phyloP scores from a whole-genome alignment of 1,284 basidiomycete species.

The Cryptococcus maquisensis region DNA sequence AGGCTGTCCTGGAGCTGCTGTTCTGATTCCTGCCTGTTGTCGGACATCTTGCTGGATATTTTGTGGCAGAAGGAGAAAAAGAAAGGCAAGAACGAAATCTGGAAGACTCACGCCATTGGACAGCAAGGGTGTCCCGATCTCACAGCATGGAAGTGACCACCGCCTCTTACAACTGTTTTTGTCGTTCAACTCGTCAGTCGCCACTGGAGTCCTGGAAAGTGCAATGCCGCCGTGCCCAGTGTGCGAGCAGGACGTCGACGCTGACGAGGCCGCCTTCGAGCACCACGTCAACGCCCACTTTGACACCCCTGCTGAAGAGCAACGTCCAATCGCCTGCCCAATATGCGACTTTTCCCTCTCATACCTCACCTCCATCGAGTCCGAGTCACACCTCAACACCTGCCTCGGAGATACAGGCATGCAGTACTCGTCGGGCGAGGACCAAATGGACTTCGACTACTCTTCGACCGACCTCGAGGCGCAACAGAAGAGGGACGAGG shows the following conservation, averaged over 20 bases:
- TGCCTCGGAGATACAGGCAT: conserved; percentile 19
- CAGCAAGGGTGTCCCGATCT: neutral
- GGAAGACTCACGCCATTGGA: neutral
- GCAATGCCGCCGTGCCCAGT: conserved; percentile 28
- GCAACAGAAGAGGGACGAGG: conserved; percentile 7
- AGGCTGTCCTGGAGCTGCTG: conserved; percentile 37
- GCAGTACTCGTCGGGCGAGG: neutral
- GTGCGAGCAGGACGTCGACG: conserved; percentile 21
- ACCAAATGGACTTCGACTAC: conserved; percentile 3
- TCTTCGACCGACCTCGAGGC: neutral
- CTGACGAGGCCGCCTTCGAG: conserved; percentile 23
- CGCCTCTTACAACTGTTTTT: neutral
- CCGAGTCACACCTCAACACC: conserved; percentile 23
- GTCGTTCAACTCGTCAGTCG: neutral
- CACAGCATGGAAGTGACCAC: neutral
- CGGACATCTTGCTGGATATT: conserved; percentile 28
- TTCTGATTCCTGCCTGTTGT: conserved; percentile 30
- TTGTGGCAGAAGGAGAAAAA: neutral
- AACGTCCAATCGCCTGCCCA: conserved; percentile 14
- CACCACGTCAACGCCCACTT: conserved; percentile 41
- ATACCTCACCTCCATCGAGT: conserved; percentile 7
- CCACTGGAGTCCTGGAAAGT: neutral
- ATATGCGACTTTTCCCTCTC: conserved; percentile 26
- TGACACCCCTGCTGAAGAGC: neutral
- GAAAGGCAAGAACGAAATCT: neutral